A percentile compares a stretch with the other conserved stretches of the same genome.
Conservation (phyloP, 2,329 filamentous ascomycete species). For the Trichoderma simmonsii region DNA sequence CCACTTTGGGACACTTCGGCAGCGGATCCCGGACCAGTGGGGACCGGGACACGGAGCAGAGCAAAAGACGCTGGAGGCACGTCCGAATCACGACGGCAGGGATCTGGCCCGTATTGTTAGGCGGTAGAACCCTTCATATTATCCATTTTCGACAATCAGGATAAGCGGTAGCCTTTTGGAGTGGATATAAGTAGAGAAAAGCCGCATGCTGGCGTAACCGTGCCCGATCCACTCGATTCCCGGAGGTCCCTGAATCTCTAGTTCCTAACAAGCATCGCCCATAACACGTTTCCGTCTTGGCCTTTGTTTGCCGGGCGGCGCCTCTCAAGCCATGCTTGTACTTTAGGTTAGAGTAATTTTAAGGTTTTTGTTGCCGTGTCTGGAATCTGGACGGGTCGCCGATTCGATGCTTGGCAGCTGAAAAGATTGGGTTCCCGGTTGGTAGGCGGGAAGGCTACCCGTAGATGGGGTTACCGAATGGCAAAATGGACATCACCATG, state of each 20-base stretch:
- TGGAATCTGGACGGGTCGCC: not conserved
- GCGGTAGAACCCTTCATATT: not conserved
- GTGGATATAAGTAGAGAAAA: not conserved
- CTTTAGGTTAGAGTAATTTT: not conserved
- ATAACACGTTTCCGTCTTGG: not conserved
- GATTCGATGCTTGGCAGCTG: not conserved
- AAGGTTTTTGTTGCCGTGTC: conserved; percentile 3
- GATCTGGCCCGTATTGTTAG: not conserved
- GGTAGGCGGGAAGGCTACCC: conserved; percentile 5
- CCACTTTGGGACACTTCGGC: conserved; percentile 2
- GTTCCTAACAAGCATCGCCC: not conserved
- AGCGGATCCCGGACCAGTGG: not conserved
- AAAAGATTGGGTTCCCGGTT: not conserved
- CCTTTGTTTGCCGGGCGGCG: not conserved
- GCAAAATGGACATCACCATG: not conserved
- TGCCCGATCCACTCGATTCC: not conserved
- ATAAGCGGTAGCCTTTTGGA: not conserved
- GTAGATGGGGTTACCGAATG: not conserved
- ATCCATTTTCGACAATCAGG: not conserved
- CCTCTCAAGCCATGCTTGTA: not conserved
- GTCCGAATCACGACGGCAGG: not conserved
- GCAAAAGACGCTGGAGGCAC: not conserved
- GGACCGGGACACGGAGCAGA: not conserved
- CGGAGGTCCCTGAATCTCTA: not conserved
- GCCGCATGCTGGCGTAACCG: not conserved